Conservation (phyloP, 371 early-diverging fungal species). For the Mucor circinelloides region DNA sequence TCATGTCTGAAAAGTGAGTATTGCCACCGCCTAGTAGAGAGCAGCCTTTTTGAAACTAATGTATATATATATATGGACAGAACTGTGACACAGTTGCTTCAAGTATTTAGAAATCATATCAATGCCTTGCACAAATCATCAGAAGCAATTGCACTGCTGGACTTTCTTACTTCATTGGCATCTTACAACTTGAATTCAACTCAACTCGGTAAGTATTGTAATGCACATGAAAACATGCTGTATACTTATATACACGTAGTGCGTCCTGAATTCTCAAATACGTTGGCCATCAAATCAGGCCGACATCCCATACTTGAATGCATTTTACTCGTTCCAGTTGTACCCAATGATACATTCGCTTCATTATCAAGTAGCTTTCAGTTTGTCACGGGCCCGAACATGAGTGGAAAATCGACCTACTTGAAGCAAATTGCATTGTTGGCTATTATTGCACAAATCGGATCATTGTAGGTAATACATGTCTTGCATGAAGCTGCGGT, state of each 20-base stretch:
- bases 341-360: conserved; percentile 83
- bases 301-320: conserved; percentile 84
- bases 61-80: conserved; percentile 25
- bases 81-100: conserved; percentile 64
- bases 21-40: neutral
- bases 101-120: conserved; percentile 62
- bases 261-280: conserved; percentile 82
- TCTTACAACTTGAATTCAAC: conserved; percentile 49
- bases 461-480: conserved; percentile 68
- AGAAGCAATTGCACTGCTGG: conserved; percentile 83
- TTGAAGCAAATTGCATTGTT: conserved; percentile 88
- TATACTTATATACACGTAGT: conserved; percentile 31
- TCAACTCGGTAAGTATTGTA: conserved; percentile 49
- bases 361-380: conserved; percentile 72
- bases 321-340: conserved; percentile 48
- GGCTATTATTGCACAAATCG: conserved; percentile 95
- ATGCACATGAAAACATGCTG: neutral
- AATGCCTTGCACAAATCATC: conserved; percentile 74
- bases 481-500: neutral
- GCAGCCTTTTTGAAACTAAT: neutral
- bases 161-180: conserved; percentile 80
- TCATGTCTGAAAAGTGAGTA: conserved; percentile 77
- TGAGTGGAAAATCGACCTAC: conserved; percentile 97
- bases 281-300: conserved; percentile 77
- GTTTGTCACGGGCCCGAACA: conserved; percentile 97